A percentile compares a stretch with the other conserved stretches of the same genome.
Conservation (phyloP, 2,329 filamentous ascomycete genomes). For the Neonectria ditissima region DNA sequence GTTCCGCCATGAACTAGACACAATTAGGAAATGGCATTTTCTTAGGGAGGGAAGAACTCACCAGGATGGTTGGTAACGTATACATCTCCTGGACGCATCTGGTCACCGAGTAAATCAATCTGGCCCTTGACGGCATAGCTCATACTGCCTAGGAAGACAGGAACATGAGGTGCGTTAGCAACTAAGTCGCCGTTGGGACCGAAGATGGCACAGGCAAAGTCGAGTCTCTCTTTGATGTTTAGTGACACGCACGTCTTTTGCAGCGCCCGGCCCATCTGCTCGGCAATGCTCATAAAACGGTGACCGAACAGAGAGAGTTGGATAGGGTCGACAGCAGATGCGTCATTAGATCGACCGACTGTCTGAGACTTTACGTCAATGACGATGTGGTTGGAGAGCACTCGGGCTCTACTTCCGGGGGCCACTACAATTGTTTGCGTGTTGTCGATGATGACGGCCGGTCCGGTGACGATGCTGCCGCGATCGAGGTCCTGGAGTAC, state of each 20-base stretch:
- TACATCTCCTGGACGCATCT: conserved; percentile 79
- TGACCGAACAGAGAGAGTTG: conserved; percentile 80
- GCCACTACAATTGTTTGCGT: conserved; percentile 48
- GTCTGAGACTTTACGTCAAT: conserved; percentile 2
- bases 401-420: conserved; percentile 40
- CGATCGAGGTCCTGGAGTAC: conserved; percentile 10
- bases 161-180: conserved; percentile 80
- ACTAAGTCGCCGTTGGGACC: conserved; percentile 78
- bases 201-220: conserved; percentile 83
- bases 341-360: neutral
- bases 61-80: conserved; percentile 69
- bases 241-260: conserved; percentile 81
- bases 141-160: conserved; percentile 83
- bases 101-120: conserved; percentile 73
- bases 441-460: conserved; percentile 48
- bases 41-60: neutral
- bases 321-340: conserved; percentile 71
- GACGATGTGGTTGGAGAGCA: conserved; percentile 48
- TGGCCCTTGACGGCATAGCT: conserved; percentile 78
- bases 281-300: conserved; percentile 83
- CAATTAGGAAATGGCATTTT: neutral
- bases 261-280: conserved; percentile 81
- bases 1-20: conserved; percentile 7
- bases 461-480: conserved; percentile 38
- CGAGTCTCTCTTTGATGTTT: conserved; percentile 83